These are phyloP conservation scores for Biscogniauxia sp. DNA, from an alignment of 2,329 filamentous ascomycete genomes.

Conservation along the genomic window DNA sequence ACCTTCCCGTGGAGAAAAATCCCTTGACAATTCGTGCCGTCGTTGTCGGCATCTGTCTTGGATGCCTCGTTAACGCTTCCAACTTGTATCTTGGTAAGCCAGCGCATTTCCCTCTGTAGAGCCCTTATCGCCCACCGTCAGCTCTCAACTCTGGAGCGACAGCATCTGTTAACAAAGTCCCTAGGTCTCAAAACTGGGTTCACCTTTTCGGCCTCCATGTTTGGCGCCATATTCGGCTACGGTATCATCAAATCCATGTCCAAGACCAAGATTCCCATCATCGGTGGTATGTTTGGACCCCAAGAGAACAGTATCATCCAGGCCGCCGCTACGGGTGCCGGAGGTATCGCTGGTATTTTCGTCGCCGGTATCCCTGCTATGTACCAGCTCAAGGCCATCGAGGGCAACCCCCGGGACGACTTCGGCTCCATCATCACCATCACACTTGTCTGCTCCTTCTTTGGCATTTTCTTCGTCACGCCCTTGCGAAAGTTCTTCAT, in stretches of 20 bases:
- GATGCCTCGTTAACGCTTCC: slow-evolving; percentile 54
- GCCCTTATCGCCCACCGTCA: too few relatives aligned
- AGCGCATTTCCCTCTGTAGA: slow-evolving; percentile 13
- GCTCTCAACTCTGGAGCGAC: background rate
- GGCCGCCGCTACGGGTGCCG: slow-evolving; percentile 53
- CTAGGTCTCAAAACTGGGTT: slow-evolving; percentile 46
- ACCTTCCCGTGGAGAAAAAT: slow-evolving; percentile 33
- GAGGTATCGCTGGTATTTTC: slow-evolving; percentile 53
- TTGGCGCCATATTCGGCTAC: slow-evolving; percentile 54
- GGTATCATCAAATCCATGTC: slow-evolving; percentile 50
- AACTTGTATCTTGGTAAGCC: slow-evolving; percentile 57
- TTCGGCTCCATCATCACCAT: slow-evolving; percentile 58
- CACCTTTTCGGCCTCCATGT: slow-evolving; percentile 44
- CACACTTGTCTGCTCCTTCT: slow-evolving; percentile 61
- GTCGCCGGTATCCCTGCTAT: slow-evolving; percentile 55
- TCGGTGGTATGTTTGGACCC: slow-evolving; percentile 54
- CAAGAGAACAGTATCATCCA: slow-evolving; percentile 58
- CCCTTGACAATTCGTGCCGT: slow-evolving; percentile 53
- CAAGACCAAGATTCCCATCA: slow-evolving; percentile 46
- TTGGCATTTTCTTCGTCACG: slow-evolving; percentile 62
- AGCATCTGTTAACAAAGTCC: slow-evolving; percentile 8
- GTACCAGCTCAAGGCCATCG: slow-evolving; percentile 50
- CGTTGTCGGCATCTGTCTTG: slow-evolving; percentile 50
- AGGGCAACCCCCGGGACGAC: slow-evolving; percentile 46
- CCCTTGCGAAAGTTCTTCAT: slow-evolving; percentile 68